A percentile compares a stretch with the other conserved stretches of the same genome.
phyloP scores from a whole-genome alignment of 2,329 filamentous ascomycete species.

The Volutella citrinella region DNA sequence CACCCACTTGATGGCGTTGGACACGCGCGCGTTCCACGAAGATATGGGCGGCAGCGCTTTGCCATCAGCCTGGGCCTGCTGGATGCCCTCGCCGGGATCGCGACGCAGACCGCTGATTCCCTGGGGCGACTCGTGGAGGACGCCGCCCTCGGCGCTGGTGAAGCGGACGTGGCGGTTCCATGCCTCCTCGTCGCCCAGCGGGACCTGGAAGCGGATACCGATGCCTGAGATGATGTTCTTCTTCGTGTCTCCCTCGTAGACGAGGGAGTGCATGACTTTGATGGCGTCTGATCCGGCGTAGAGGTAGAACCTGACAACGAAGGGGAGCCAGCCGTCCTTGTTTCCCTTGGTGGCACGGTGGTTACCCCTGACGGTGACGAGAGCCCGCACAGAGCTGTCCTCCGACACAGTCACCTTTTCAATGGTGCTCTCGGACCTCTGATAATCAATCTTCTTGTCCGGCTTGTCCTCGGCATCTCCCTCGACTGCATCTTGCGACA shows the following conservation, averaged over 20 bases:
- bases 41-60: conserved; percentile 38
- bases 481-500: conserved; percentile 47
- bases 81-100: conserved; percentile 49
- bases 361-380: conserved; percentile 44
- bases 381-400: conserved; percentile 29
- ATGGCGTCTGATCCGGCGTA: conserved; percentile 56
- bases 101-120: conserved; percentile 57
- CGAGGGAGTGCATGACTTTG: conserved; percentile 52
- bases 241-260: conserved; percentile 49
- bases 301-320: conserved; percentile 51
- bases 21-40: conserved; percentile 46
- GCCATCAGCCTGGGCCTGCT: conserved; percentile 49
- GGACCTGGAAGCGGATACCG: conserved; percentile 54
- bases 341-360: conserved; percentile 32
- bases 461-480: conserved; percentile 19
- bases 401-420: conserved; percentile 48
- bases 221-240: conserved; percentile 52
- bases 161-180: conserved; percentile 60
- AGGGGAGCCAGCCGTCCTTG: conserved; percentile 49
- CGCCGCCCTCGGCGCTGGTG: conserved; percentile 51
- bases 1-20: conserved; percentile 51
- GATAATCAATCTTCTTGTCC: conserved; percentile 36
- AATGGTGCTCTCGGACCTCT: conserved; percentile 48
- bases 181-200: conserved; percentile 47
- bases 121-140: conserved; percentile 57